These are phyloP conservation scores for Penicillium canescens DNA, from an alignment of 495 filamentous ascomycete genomes.

Conservation along the genomic window DNA sequence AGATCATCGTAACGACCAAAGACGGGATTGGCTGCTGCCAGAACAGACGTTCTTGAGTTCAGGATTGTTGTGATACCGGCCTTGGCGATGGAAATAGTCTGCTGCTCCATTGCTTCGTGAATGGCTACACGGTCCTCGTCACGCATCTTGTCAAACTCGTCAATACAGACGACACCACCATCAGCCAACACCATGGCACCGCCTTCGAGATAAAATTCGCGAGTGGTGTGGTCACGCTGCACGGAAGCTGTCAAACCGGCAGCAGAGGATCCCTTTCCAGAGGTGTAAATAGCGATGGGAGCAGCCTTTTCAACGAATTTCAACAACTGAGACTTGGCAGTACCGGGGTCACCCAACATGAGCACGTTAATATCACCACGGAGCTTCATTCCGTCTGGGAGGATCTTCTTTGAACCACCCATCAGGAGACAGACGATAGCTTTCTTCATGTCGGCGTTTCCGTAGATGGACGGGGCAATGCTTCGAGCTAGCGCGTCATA, in stretches of 20 bases:
- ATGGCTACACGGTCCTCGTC: constrained; percentile 99
- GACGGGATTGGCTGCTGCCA: constrained; percentile 96
- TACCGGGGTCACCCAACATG: constrained; percentile 95
- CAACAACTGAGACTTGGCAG: constrained; percentile 94
- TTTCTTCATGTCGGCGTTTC: constrained; percentile 96
- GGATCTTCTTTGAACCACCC: constrained; percentile 96
- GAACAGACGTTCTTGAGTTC: constrained; percentile 91
- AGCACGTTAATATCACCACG: constrained; percentile 99
- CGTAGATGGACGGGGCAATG: constrained; percentile 97
- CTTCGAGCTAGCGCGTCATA: constrained; percentile 88
- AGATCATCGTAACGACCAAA: constrained; percentile 98
- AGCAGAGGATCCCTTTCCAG: constrained; percentile 96
- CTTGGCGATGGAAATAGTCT: constrained; percentile 99
- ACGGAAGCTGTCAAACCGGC: constrained; percentile 98
- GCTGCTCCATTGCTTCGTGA: constrained; percentile 99
- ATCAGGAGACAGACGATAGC: constrained; percentile 94
- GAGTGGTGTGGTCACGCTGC: constrained; percentile 84
- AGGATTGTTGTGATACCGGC: constrained; percentile 98
- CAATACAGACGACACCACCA: constrained; percentile 97
- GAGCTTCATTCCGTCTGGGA: constrained; percentile 97
- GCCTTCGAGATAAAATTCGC: constrained; percentile 98
- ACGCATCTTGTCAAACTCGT: constrained; percentile 99
- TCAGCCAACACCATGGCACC: constrained; percentile 99
- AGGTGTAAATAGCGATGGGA: constrained; percentile 98
- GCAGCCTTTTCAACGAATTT: constrained; percentile 98